phyloP scores from a whole-genome alignment of 1,139 yeast genomes.

The Scheffersomyces segobiensis region DNA sequence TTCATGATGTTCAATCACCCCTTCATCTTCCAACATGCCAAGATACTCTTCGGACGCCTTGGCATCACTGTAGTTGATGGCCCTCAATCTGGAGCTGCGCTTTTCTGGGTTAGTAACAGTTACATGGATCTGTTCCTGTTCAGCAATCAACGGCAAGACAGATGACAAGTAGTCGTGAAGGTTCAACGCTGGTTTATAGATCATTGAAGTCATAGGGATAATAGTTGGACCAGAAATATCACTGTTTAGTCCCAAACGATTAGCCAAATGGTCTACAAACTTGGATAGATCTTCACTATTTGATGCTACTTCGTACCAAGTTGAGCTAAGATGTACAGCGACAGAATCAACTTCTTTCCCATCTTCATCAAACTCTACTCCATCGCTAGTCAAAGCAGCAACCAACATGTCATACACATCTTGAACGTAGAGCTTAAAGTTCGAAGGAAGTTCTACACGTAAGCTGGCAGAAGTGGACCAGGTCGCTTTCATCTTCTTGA shows the following conservation, averaged over 20 bases:
- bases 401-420: conserved; percentile 42
- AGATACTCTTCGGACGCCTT: conserved; percentile 6
- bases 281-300: conserved; percentile 28
- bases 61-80: conserved; percentile 12
- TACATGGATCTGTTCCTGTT: conserved; percentile 15
- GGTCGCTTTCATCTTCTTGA: conserved; percentile 31
- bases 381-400: conserved; percentile 28
- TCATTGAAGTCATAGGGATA: conserved; percentile 22
- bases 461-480: conserved; percentile 19
- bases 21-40: conserved; percentile 13
- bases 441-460: conserved; percentile 28
- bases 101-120: conserved; percentile 6
- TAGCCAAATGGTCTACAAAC: conserved; percentile 30
- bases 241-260: conserved; percentile 19
- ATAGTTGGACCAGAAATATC: conserved; percentile 2
- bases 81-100: conserved; percentile 15
- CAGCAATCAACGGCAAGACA: conserved; percentile 21
- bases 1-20: conserved; percentile 3
- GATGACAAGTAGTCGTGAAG: conserved; percentile 27
- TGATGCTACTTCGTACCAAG: conserved; percentile 49
- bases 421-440: conserved; percentile 52
- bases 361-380: conserved; percentile 35
- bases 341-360: conserved; percentile 26
- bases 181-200: conserved; percentile 27
- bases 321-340: not conserved